Percentiles rank a stretch among this genome's conserved stretches.
Conservation (phyloP, 345 rosid genomes). For the Linum usitatissimum region DNA sequence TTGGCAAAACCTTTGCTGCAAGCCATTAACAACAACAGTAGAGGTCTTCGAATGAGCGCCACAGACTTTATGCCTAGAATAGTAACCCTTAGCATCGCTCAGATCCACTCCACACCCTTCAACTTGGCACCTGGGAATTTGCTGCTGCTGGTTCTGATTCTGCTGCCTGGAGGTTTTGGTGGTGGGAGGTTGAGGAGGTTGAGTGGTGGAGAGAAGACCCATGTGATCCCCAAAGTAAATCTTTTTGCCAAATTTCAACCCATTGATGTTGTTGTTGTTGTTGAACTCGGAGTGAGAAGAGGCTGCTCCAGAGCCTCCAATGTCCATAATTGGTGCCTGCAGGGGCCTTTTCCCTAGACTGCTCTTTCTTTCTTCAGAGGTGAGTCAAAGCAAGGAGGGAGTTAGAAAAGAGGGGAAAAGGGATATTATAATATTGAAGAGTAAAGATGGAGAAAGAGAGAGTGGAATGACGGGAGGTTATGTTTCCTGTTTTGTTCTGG, state of each 20-base stretch:
- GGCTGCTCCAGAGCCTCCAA: not conserved
- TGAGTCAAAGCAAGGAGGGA: not conserved
- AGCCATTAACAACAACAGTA: constrained; percentile 62
- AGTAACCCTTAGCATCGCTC: constrained; percentile 82
- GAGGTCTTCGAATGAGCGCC: constrained; percentile 76
- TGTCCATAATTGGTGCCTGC: constrained; percentile 1
- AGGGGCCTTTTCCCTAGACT: not conserved
- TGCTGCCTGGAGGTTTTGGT: constrained; percentile 11
- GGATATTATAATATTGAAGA: too few relatives aligned
- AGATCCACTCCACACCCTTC: constrained; percentile 93
- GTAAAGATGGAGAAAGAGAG: too few relatives aligned
- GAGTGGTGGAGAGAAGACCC: constrained; percentile 21
- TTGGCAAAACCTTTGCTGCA: constrained; percentile 93
- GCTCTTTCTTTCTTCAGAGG: not conserved
- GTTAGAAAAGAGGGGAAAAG: not conserved
- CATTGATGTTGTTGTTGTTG: constrained; percentile 20
- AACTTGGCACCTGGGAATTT: constrained; percentile 75
- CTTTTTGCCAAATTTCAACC: constrained; percentile 63
- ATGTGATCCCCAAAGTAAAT: constrained; percentile 64
- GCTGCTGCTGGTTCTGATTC: constrained; percentile 21
- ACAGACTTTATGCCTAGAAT: constrained; percentile 90
- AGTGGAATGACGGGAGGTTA: too few relatives aligned
- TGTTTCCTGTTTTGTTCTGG: too few relatives aligned
- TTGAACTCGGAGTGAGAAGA: constrained; percentile 23
- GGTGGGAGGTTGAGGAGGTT: not conserved